A percentile compares a stretch with the other conserved stretches of the same genome.
Conservation (phyloP, 177 flowering plant species). For the Telopea speciosissima region DNA sequence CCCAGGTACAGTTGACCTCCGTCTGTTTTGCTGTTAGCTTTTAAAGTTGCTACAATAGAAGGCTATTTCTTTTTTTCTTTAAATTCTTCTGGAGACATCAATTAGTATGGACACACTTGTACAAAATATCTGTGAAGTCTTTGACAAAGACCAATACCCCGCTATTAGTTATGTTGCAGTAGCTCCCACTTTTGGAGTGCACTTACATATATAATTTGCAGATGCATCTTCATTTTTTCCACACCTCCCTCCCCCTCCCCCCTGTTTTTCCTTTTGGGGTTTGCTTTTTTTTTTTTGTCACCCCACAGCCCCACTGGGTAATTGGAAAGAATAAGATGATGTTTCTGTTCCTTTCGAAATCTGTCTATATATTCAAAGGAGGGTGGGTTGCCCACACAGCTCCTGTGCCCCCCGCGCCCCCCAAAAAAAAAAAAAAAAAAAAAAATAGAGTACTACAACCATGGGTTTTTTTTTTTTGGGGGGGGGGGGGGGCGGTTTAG, state of each 20-base stretch:
- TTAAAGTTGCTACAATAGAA: not conserved
- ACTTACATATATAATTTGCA: not conserved
- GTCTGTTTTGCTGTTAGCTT: not conserved
- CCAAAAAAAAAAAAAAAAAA: no score
- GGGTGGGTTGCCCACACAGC: not conserved
- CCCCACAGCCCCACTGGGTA: not conserved
- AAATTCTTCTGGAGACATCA: not conserved
- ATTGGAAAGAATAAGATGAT: no score
- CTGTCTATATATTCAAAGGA: not conserved
- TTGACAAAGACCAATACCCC: no score
- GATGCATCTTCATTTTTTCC: not conserved
- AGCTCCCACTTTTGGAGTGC: not conserved
- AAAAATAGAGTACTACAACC: no score
- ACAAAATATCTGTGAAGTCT: no score
- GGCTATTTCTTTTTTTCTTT: not conserved
- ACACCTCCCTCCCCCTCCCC: not conserved
- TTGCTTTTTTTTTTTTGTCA: not conserved
- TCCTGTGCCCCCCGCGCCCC: not conserved
- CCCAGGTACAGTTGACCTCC: conserved; percentile 39
- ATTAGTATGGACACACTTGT: not conserved
- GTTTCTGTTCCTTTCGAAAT: no score
- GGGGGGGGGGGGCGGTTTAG: no score
- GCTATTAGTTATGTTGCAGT: not conserved
- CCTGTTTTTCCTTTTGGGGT: not conserved
- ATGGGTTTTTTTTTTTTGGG: no score